Base-by-base conservation (phyloP, 1,139 yeast genomes). In the Taphrina pruni region DNA sequence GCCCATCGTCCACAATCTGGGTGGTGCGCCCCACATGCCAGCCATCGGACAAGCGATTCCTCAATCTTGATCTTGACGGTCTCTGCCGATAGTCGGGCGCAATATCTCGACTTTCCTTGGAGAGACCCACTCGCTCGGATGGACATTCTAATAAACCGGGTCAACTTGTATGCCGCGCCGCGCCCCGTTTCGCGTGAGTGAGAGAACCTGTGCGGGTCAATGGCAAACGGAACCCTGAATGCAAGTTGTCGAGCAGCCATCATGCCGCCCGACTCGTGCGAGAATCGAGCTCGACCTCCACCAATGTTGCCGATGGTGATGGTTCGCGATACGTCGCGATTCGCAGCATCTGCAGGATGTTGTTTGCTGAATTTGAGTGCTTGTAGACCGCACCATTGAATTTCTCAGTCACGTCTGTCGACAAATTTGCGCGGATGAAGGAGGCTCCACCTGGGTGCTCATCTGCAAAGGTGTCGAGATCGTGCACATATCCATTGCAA, bases 361-460 rank as follows among this genome's bases (percentile, higher is more conserved):
- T 94, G 81, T 94, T 98, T 60, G 97, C 99, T 72, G 99, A 98
- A 77, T 93, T 94, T 60, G 97, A 90, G 81, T 94, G 99, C 67
- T 90, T 88, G 80, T 94, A 94, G 58, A 94, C 98, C 76, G 97
- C 97, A 77, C 99, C 99, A 79, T 91, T 92, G 85, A 94, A 94
- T 3, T 97, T 97, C 76, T 90, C 90, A 54, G 98, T 92, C 66
- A 97, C 97, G 80, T 94, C 99, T 81, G 91, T 93, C 77, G 98
- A 97, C 73, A 89, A 82, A 8, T 97, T 91, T 51, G 96, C 89
- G 77, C 86, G 84, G 74, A 94, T 83, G 74, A 95, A 85, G 65
- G 96, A 91, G 78, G 87, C 88, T 74, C 99, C 99, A 84, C 99
- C 99, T 72, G 99, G 99, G 80, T 94, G 99, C 77, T 90, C 91